Base-by-base conservation (phyloP, 169 alveolate species). In the Plasmodium cynomolgi region DNA sequence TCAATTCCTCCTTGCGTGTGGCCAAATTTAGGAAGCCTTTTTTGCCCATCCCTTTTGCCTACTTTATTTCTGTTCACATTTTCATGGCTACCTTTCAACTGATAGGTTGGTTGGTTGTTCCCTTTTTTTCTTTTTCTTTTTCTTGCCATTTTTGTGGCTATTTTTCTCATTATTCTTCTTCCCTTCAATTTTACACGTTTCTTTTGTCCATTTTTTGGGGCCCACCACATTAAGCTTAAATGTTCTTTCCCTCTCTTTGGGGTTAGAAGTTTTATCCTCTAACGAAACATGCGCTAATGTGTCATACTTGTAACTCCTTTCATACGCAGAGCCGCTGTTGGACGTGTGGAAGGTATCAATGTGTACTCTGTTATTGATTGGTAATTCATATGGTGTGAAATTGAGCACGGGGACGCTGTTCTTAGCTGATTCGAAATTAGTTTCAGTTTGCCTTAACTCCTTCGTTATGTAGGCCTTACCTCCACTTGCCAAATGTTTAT, bases 181-280 rank as follows among this genome's bases (percentile, higher is more conserved):
- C 7, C 58, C 73, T 81, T 80, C 94, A 8, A 62, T 13, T 80
- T 79, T 44, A 26, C 62, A 58, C 31, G 74, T 39, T 58, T 90
- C 90, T 58, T 68, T 90, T 68, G 62, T 90, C 94, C 94, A 90
- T 90, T 90, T 90, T 80, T 90, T 90, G n/a, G 94, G 94, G 72
- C 94, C 94, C 68, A 90, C 75, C 1, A 90, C 94, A 80, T 80
- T 79, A 58, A 90, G 90, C 47, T 90, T 90, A 80, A 80, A 37
- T 20, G 81, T 56, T 90, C 50, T 79, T 68, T 72, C 94, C 54
- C 83, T 90, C 33, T 90, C 94, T 13, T 34, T 86, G n/a, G 13
- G 56, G 44, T 39, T 79, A 13, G 82, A 20, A 0, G 33, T n/a
- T 26, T 26, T 31, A 26, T 80, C 94, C n/a, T 20, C 72, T 58